Percentiles rank a stretch among this genome's conserved stretches.
These are phyloP conservation scores for Cladosporium sp. DNA, from an alignment of 2,329 filamentous ascomycete genomes.

Conservation along the genomic window DNA sequence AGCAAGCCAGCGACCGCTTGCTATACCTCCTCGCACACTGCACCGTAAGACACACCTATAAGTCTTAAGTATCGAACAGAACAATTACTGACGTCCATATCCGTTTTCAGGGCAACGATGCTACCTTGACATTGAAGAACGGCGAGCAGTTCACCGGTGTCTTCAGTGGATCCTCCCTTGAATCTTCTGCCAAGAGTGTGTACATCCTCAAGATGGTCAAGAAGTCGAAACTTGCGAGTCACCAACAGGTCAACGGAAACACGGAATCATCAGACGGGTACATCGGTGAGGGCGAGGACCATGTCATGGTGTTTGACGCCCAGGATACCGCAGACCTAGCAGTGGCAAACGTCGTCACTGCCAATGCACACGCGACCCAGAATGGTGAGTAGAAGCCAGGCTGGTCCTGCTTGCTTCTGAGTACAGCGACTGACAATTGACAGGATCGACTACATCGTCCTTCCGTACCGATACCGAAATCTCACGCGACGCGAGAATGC, in stretches of 20 bases:
- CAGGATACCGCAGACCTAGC: slow-evolving; percentile 62
- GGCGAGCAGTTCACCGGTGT: slow-evolving; percentile 65
- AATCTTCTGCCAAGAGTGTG: slow-evolving; percentile 52
- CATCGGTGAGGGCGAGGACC: slow-evolving; percentile 50
- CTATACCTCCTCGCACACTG: slow-evolving; percentile 61
- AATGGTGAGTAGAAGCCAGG: slow-evolving; percentile 55
- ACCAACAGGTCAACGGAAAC: slow-evolving; percentile 50
- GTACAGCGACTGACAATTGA: slow-evolving; percentile 22
- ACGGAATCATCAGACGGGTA: slow-evolving; percentile 46
- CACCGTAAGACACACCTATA: slow-evolving; percentile 46
- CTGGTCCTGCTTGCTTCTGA: neutral
- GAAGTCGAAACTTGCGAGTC: slow-evolving; percentile 45
- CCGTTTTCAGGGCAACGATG: slow-evolving; percentile 54
- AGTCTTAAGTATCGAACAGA: neutral
- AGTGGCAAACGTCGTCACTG: slow-evolving; percentile 55
- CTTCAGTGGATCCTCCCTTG: slow-evolving; percentile 58
- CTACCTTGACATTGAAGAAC: slow-evolving; percentile 59
- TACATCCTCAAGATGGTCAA: slow-evolving; percentile 69
- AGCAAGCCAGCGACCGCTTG: slow-evolving; percentile 62
- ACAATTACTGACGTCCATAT: slow-evolving; percentile 22
- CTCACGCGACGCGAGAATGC: slow-evolving; percentile 61
- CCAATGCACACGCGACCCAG: slow-evolving; percentile 54
- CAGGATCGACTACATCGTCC: slow-evolving; percentile 62
- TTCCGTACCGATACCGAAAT: slow-evolving; percentile 92
- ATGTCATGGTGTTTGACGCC: slow-evolving; percentile 62